Evolutionary conservation across 2,329 filamentous ascomycete species (phyloP), one percentile per base, ranked within the genome.

Genomic region (Aspergillus fumigatiaffinis): DNA sequence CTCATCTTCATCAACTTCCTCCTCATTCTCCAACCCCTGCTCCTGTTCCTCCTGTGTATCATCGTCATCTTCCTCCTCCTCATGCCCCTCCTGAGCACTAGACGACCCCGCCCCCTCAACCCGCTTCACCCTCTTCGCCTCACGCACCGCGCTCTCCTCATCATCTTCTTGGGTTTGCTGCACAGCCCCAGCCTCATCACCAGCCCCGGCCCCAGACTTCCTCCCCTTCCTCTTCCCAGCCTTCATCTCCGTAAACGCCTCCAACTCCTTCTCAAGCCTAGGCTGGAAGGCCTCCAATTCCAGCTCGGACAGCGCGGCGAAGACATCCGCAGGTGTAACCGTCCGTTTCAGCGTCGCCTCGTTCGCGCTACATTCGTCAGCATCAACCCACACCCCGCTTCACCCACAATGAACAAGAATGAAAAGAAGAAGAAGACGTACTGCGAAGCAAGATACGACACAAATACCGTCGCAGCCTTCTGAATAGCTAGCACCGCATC

Each of bases 401-500:
- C 29, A 12, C 29, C 10, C 10, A 14, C 9, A 10, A 2, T 32
- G 29, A 32, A 4, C 12, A 32, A 6, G 29, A 12, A 12, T 0
- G 29, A 14, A 25, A 28, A 47, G 12, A 8, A 54, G 14, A 42
- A 23, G 28, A 20, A 14, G 14, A 69, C 81, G 58, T 77, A 86
- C 84, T 81, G 79, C 56, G 81, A 80, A 57, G 83, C 82, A 50
- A 87, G 73, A 68, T 87, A 87, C 59, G 83, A 87, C 20, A 88
- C 82, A 70, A 88, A 88, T 3, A 88, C 85, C 3, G 85, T 87
- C 28, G 85, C 85, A 60, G 83, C 84, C 68, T 87, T 87, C 52
- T 84, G 83, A 60, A 88, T 81, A 7, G 85, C 85, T 17, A 86
- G 73, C 3, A 87, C 73, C 10, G 85, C 85, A 73, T 88, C 85